Base-by-base conservation (phyloP, 1,139 yeast species). In the Scheffersomyces segobiensis region DNA sequence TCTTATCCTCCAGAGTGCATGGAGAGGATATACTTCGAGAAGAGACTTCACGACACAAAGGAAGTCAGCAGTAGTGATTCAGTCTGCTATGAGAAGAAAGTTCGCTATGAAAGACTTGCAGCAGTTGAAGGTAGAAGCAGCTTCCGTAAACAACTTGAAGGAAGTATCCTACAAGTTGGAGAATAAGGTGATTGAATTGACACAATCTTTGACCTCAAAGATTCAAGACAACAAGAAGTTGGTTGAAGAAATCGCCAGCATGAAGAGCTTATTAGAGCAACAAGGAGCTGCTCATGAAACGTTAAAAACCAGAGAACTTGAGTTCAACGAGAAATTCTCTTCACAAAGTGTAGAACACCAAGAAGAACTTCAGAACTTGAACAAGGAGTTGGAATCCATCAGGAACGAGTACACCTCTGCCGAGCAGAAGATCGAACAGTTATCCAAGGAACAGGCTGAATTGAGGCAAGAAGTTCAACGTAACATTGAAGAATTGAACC, bases 141-240 rank as follows among this genome's bases (percentile, higher is more conserved):
- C 92, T 72, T 91, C 97, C 22, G 97, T 92, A 53, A 89, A 88
- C 71, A 96, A 89, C 70, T 84, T 91, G 79, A 87, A 91, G 74
- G 97, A 95, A 72, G 97, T 92, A 50, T 92, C 96, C 67, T 95
- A 92, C 76, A 87, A 90, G 71, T 84, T 95, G 68, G 99, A 96
- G 74, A 95, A 93, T 75, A 95, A 95, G 81, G 98, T 96, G 24
- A 93, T 95, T 63, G 97, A 93, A 73, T 85, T 96, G 64, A 93
- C 97, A 0, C 97, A 93, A 72, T 85, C 88, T 10, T 81, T 93
- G 64, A 87, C 97, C 0, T 75, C 87, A 32, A 89, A 90, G 74
- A 87, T 88, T 50, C 89, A 86, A 67, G 97, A 92, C 67, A 93
- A 93, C 74, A 89, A 88, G 77, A 83, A 82, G 60, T 80, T 93